phyloP scores from a whole-genome alignment of 805 yeast species.

The Starmerella apicola region DNA sequence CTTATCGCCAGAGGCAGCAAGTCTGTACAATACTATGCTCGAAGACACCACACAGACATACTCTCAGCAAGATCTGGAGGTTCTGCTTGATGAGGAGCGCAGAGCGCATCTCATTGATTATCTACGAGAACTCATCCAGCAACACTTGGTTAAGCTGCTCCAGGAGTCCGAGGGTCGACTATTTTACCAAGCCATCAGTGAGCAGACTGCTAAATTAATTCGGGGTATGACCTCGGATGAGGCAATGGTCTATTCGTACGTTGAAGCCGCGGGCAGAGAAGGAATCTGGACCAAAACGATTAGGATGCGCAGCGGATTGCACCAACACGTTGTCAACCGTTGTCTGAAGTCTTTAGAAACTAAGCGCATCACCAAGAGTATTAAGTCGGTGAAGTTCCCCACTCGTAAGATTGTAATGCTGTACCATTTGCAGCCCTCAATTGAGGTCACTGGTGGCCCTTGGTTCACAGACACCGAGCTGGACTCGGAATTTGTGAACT shows the following conservation, averaged over 20 bases:
- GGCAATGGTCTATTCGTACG: conserved; percentile 78
- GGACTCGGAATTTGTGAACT: conserved; percentile 85
- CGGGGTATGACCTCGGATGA: conserved; percentile 76
- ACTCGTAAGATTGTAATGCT: conserved; percentile 94
- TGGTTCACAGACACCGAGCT: conserved; percentile 96
- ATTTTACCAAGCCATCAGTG: conserved; percentile 62
- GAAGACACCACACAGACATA: conserved; percentile 38
- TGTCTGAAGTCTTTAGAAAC: conserved; percentile 69
- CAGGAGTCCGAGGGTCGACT: conserved; percentile 46
- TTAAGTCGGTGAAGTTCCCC: conserved; percentile 80
- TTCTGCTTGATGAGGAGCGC: conserved; percentile 34
- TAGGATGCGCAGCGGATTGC: conserved; percentile 75
- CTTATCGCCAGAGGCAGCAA: conserved; percentile 32
- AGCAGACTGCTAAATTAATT: conserved; percentile 63
- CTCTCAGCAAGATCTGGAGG: conserved; percentile 57
- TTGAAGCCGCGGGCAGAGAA: conserved; percentile 86
- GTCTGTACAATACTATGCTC: conserved; percentile 55
- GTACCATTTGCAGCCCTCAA: conserved; percentile 82
- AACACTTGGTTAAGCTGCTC: conserved; percentile 54
- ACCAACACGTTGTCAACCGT: conserved; percentile 78
- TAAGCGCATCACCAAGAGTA: conserved; percentile 73
- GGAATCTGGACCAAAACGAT: conserved; percentile 94
- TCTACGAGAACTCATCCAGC: conserved; percentile 38
- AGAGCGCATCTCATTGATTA: conserved; percentile 32
- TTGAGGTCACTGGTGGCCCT: conserved; percentile 96